Base-by-base conservation (phyloP, 2,329 filamentous ascomycete species). In the Byssochlamys sp. region DNA sequence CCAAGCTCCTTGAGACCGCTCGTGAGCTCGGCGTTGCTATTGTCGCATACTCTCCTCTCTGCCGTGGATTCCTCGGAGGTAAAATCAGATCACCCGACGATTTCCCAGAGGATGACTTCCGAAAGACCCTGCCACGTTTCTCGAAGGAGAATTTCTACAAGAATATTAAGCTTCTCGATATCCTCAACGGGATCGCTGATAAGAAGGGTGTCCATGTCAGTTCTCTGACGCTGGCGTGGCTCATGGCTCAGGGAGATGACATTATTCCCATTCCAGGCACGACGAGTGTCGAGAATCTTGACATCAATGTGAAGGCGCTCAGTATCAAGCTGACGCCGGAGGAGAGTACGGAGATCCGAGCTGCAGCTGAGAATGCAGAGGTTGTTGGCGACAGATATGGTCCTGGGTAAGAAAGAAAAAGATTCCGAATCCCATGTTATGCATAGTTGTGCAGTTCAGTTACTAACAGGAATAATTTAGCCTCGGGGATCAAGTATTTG, bases 81-180 rank as follows among this genome's bases (percentile, higher is more conserved):
- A 62, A 64, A 10, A 73, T 78, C 65, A 70, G 69, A 55, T 71
- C 66, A 19, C 66, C 62, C 1, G 67, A 67, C n/a, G 72, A 77
- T 53, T 67, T 76, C 53, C 72, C 71, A 39, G 65, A 68, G 9
- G 71, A 65, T 4, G 80, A 83, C 64, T 75, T 78, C 67, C 77
- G 81, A 11, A 62, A 62, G 51, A 61, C 61, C n/a, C 55, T 78
- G 12, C 80, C 80, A 2, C 73, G 81, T 4, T 84, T 81, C 70
- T 71, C 62, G 25, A 70, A 73, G n/a, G 80, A 80, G 57, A 81
- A 84, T 63, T 80, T 83, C 66, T 71, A 68, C 19, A 81, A 82
- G 69, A 86, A 86, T 63, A 62, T 84, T 11, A 73, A 76, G 62
- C 68, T 85, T 4, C 49, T 51, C 24, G 49, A 51, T 28, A n/a